A percentile compares a stretch with the other conserved stretches of the same genome.
Conservation (phyloP, 495 filamentous ascomycete species). For the Penicillium canescens region DNA sequence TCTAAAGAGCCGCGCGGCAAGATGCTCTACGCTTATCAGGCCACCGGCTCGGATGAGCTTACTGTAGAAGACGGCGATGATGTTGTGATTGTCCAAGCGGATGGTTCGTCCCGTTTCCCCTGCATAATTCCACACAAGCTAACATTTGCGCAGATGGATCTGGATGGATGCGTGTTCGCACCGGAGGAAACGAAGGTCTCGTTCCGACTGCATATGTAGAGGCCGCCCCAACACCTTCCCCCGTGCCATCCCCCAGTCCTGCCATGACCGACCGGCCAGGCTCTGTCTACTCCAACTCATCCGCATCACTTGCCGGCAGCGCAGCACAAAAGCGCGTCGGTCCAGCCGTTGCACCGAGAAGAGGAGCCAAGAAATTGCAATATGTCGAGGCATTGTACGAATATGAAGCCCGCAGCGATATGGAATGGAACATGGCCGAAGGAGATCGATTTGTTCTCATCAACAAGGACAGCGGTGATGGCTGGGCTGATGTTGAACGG, state of each 20-base stretch:
- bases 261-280: slow-evolving; percentile 50
- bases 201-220: slow-evolving; percentile 86
- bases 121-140: slow-evolving; percentile 1
- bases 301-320: slow-evolving; percentile 65
- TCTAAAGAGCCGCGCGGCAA: slow-evolving; percentile 69
- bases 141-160: slow-evolving; percentile 65
- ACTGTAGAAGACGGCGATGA: slow-evolving; percentile 75
- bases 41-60: slow-evolving; percentile 75
- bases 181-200: slow-evolving; percentile 68
- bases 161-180: slow-evolving; percentile 84
- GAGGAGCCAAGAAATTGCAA: slow-evolving; percentile 92
- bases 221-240: slow-evolving; percentile 45
- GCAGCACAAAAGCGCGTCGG: slow-evolving; percentile 76
- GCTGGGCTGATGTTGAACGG: slow-evolving; percentile 95
- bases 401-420: slow-evolving; percentile 81
- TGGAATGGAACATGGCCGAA: slow-evolving; percentile 85
- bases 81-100: slow-evolving; percentile 77
- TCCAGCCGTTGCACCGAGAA: slow-evolving; percentile 85
- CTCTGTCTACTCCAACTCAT: slow-evolving; percentile 80
- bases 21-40: slow-evolving; percentile 87
- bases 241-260: slow-evolving; percentile 34
- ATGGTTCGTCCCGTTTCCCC: slow-evolving; percentile 56
- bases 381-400: slow-evolving; percentile 94
- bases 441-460: slow-evolving; percentile 91
- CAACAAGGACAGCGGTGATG: slow-evolving; percentile 82